Evolutionary conservation across 2,329 filamentous ascomycete species (phyloP).

Genomic region (Balansia obtecta): DNA sequence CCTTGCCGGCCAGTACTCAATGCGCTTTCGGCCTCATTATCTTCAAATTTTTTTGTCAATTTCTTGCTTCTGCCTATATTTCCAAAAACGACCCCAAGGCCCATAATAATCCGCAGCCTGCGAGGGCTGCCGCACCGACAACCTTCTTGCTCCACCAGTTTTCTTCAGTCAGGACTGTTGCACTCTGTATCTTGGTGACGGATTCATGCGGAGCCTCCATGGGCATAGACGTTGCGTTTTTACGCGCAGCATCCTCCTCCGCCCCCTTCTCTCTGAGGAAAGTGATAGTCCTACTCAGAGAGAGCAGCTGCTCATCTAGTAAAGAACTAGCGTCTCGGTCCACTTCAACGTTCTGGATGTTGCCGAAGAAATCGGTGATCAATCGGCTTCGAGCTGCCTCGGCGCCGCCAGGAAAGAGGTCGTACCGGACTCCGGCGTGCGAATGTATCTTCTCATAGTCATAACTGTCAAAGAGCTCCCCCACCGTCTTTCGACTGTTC

Average conservation of each 20-base stretch:
- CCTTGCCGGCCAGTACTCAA: too few relatives aligned
- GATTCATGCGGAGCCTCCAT: constrained; percentile 16
- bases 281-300: constrained; percentile 58
- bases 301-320: constrained; percentile 61
- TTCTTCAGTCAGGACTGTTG: constrained; percentile 51
- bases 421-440: constrained; percentile 82
- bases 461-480: constrained; percentile 92
- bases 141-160: constrained; percentile 57
- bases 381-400: constrained; percentile 63
- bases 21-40: too few relatives aligned
- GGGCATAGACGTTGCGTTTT: constrained; percentile 15
- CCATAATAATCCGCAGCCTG: constrained; percentile 50
- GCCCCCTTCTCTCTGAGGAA: constrained; percentile 36
- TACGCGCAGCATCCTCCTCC: constrained; percentile 25
- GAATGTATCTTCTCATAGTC: constrained; percentile 92
- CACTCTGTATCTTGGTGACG: constrained; percentile 19
- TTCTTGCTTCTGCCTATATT: constrained; percentile 6
- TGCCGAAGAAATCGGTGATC: constrained; percentile 95
- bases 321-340: constrained; percentile 47
- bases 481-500: constrained; percentile 77
- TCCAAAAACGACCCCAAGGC: constrained; percentile 41
- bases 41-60: background rate
- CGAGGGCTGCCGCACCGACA: constrained; percentile 47
- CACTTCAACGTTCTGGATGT: constrained; percentile 93
- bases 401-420: constrained; percentile 82